Conservation (phyloP, 2,329 filamentous ascomycete species). For the Gnomoniopsis sp. region DNA sequence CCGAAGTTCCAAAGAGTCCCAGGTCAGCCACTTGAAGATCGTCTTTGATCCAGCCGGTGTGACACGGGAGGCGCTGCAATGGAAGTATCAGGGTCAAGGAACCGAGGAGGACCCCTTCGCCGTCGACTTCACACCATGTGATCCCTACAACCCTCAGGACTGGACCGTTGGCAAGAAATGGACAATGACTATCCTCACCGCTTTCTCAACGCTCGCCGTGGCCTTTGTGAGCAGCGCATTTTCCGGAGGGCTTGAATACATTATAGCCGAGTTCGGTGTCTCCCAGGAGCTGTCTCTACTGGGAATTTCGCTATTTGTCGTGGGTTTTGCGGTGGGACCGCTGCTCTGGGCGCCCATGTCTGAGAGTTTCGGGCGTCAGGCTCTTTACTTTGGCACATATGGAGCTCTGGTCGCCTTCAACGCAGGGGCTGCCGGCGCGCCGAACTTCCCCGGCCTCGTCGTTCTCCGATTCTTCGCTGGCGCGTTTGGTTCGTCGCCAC, state of each 20-base stretch:
- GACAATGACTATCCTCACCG: conserved; percentile 60
- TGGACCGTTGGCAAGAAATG: conserved; percentile 60
- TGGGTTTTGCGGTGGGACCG: conserved; percentile 21
- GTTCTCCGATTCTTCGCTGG: conserved; percentile 64
- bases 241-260: conserved; percentile 51
- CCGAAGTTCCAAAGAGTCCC: conserved; percentile 23
- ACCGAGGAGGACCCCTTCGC: conserved; percentile 65
- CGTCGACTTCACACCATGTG: conserved; percentile 64
- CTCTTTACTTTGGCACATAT: conserved; percentile 58
- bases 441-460: conserved; percentile 56
- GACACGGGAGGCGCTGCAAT: conserved; percentile 52
- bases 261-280: conserved; percentile 53
- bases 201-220: conserved; percentile 65
- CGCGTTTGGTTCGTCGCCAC: conserved; percentile 57
- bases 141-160: conserved; percentile 64
- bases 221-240: conserved; percentile 69
- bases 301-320: conserved; percentile 41
- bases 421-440: conserved; percentile 53
- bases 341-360: conserved; percentile 21
- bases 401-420: conserved; percentile 57
- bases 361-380: conserved; percentile 58
- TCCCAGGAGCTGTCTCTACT: conserved; percentile 52
- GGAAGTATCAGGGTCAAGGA: conserved; percentile 57
- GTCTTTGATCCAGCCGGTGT: conserved; percentile 57
- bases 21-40: conserved; percentile 46